Conservation (phyloP, 2,329 filamentous ascomycete genomes). For the Stylonectria norvegica region DNA sequence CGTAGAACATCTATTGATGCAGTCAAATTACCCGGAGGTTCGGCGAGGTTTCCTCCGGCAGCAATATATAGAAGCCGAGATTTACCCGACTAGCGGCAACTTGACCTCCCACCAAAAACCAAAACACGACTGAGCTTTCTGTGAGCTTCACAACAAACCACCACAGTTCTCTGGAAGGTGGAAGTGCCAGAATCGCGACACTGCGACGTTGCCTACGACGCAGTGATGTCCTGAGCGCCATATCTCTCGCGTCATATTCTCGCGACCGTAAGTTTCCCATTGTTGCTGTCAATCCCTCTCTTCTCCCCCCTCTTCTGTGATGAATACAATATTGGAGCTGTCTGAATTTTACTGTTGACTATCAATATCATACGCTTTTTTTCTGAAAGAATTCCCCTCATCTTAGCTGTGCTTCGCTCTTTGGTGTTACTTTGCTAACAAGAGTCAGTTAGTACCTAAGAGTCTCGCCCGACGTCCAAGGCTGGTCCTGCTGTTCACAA, state of each 20-base stretch:
- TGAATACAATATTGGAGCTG: constrained; percentile 70
- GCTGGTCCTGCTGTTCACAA: constrained; percentile 10
- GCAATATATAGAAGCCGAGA: neutral
- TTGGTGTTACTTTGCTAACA: too few species aligned
- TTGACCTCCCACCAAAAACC: neutral
- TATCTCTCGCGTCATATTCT: too few species aligned
- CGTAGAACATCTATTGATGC: too few species aligned
- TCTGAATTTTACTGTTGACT: constrained; percentile 66
- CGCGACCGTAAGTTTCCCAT: constrained; percentile 18
- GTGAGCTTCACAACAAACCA: constrained; percentile 1
- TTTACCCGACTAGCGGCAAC: neutral
- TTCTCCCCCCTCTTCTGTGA: constrained; percentile 34
- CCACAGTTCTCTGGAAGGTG: neutral
- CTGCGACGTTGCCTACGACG: neutral
- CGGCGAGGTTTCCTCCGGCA: neutral
- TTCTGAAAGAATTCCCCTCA: constrained; percentile 37
- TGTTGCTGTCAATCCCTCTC: too few species aligned
- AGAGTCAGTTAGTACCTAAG: too few species aligned
- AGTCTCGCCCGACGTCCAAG: too few species aligned
- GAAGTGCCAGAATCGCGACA: neutral
- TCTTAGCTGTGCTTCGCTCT: too few species aligned
- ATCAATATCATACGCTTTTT: constrained; percentile 54
- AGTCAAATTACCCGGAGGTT: too few species aligned
- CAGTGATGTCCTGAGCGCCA: neutral
- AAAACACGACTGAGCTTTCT: neutral